These are phyloP conservation scores for Rhizoclosmatium globosum DNA, from an alignment of 192 early-diverging fungal species.

Conservation along the genomic window DNA sequence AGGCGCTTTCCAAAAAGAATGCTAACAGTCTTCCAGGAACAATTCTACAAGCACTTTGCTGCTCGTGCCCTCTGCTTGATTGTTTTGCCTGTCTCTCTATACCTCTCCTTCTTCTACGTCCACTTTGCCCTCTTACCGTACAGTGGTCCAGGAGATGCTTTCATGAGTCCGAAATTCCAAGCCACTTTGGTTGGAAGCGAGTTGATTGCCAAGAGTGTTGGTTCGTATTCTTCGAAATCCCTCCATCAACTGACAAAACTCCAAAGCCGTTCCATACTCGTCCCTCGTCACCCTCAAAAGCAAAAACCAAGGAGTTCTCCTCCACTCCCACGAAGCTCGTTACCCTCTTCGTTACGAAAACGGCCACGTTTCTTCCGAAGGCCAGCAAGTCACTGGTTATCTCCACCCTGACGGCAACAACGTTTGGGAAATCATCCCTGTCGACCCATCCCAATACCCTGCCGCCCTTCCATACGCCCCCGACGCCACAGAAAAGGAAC, in stretches of 20 bases:
- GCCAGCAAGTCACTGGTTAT: conserved; percentile 85
- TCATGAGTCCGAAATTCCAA: conserved; percentile 92
- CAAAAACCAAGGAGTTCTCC: conserved; percentile 72
- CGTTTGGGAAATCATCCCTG: conserved; percentile 75
- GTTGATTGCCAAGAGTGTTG: conserved; percentile 64
- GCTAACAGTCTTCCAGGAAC: conserved; percentile 44
- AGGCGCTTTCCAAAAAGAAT: not conserved
- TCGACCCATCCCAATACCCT: conserved; percentile 38
- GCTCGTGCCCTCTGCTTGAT: conserved; percentile 88
- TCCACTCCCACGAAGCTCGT: conserved; percentile 79
- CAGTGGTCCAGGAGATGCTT: conserved; percentile 90
- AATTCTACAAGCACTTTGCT: conserved; percentile 83
- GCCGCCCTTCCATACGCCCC: conserved; percentile 20
- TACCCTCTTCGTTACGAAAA: conserved; percentile 95
- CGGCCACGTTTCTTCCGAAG: conserved; percentile 85
- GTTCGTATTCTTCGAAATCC: not conserved
- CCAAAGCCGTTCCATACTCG: conserved; percentile 76
- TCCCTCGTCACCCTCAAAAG: conserved; percentile 84
- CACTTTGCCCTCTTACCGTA: conserved; percentile 87
- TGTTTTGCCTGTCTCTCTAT: conserved; percentile 78
- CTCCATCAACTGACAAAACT: conserved; percentile 6
- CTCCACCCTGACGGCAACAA: conserved; percentile 88
- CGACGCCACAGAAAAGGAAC: conserved; percentile 40
- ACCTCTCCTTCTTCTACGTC: conserved; percentile 88
- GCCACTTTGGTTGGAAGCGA: conserved; percentile 80